Base-by-base conservation (phyloP, 2,329 filamentous ascomycete genomes). In the Chaetomium sp. region DNA sequence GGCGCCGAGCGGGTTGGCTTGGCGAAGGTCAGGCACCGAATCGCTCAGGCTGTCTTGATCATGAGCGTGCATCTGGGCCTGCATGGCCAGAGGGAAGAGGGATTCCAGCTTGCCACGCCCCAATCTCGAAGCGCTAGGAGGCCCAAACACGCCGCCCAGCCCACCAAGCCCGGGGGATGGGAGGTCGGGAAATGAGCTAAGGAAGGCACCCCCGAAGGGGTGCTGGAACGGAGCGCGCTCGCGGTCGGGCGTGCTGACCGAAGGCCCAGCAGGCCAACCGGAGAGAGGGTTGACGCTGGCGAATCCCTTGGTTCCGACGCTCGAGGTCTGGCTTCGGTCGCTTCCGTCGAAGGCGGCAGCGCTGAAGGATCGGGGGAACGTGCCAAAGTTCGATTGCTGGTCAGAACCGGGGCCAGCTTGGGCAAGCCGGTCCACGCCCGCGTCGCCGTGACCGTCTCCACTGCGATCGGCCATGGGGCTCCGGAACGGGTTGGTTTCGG, bases 401-500 rank as follows among this genome's bases (percentile, higher is more conserved):
- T 85, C 79, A 73, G 80, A 73, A 69, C 80, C 75, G 69, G 77
- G 67, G 71, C 79, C 69, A 74, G 65, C 16, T 4, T 84, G 79
- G 73, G 85, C 80, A 29, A 38, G 61, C 19, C 80, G 78, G 58
- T 87, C 80, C 45, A 82, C 82, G 61, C 84, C 82, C 56, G 83
- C 81, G 29, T 83, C 84, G 59, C 81, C 81, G 13, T 77, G 74
- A 57, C 79, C 79, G 8, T 83, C 81, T 13, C 81, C 79, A 38
- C 81, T 81, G 53, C 87, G 87, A 29, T 93, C 90, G 45, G 89
- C 90, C 8, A 90, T 87, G 2, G 95, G 95, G 75, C 94, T 98
- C 69, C 93, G 91, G 75, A 95, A 99, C 1, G 95, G 95, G 74
- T 99, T 99, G 3, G 95, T 98, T 73, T 96, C 92, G 0, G 93